These are phyloP conservation scores for Sugiyamaella smithiae DNA, from an alignment of 805 yeast genomes.

Conservation along the genomic window DNA sequence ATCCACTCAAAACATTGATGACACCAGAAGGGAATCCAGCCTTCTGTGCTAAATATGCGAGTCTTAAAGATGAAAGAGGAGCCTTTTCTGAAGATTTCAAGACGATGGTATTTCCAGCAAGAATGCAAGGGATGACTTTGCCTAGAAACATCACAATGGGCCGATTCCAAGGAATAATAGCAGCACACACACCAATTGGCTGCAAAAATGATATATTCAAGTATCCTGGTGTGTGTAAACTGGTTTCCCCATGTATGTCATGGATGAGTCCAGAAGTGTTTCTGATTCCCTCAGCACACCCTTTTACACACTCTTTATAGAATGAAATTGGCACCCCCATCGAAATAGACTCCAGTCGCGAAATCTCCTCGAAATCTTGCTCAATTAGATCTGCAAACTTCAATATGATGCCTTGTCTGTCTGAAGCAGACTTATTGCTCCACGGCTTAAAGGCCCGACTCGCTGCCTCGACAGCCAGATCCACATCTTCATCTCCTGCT, in stretches of 20 bases:
- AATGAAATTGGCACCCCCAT: slow-evolving; percentile 82
- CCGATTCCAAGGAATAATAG: slow-evolving; percentile 80
- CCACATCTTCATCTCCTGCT: slow-evolving; percentile 32
- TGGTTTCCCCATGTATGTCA: slow-evolving; percentile 13
- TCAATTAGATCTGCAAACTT: slow-evolving; percentile 52
- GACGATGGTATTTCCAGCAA: slow-evolving; percentile 76
- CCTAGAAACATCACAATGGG: slow-evolving; percentile 75
- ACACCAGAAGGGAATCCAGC: slow-evolving; percentile 76
- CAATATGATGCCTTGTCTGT: slow-evolving; percentile 51
- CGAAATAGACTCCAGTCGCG: slow-evolving; percentile 59
- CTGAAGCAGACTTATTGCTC: slow-evolving; percentile 53
- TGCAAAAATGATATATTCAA: slow-evolving; percentile 44
- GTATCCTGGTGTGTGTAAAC: slow-evolving; percentile 5
- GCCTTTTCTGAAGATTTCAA: slow-evolving; percentile 76
- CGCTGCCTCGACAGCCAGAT: slow-evolving; percentile 57
- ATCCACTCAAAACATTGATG: slow-evolving; percentile 55
- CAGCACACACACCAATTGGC: slow-evolving; percentile 76
- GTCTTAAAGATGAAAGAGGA: slow-evolving; percentile 67
- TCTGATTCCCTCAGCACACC: slow-evolving; percentile 6
- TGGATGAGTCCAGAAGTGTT: slow-evolving; percentile 9
- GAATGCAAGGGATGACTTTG: slow-evolving; percentile 69
- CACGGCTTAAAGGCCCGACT: slow-evolving; percentile 49
- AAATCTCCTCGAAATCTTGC: slow-evolving; percentile 61
- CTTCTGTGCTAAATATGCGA: slow-evolving; percentile 54
- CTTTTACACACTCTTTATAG: slow-evolving; percentile 74